Conservation (phyloP, 768 basidiomycete species). For the Trametes cinnabarina region DNA sequence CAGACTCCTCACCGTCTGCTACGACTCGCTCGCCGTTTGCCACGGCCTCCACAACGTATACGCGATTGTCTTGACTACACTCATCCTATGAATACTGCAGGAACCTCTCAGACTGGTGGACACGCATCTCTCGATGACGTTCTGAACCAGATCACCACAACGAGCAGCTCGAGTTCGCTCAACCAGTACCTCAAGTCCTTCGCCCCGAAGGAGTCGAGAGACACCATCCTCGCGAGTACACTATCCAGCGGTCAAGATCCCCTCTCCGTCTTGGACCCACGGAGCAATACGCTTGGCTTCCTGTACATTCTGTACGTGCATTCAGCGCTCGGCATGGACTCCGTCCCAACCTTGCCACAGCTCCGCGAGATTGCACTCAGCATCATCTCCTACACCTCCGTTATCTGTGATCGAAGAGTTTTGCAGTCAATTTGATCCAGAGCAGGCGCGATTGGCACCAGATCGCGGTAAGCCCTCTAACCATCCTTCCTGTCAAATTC, state of each 20-base stretch:
- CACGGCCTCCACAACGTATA: not conserved
- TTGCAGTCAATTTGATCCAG: constrained; percentile 58
- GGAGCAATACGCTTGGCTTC: constrained; percentile 58
- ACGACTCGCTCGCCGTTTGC: not conserved
- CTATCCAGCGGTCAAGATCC: constrained; percentile 68
- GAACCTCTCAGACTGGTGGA: constrained; percentile 2
- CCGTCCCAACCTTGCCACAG: constrained; percentile 34
- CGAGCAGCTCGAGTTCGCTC: not conserved
- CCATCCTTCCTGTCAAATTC: constrained; percentile 2
- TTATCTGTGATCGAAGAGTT: constrained; percentile 51
- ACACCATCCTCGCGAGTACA: constrained; percentile 51
- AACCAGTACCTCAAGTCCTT: constrained; percentile 25
- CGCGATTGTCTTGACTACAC: not conserved
- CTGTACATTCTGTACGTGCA: constrained; percentile 69
- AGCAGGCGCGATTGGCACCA: constrained; percentile 63
- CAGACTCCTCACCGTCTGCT: constrained; percentile 10
- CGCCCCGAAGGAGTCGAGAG: constrained; percentile 56
- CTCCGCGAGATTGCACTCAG: constrained; percentile 53
- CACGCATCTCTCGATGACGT: constrained; percentile 12
- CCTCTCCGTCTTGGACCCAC: constrained; percentile 54
- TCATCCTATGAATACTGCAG: not conserved
- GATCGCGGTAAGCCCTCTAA: constrained; percentile 51
- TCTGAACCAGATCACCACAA: constrained; percentile 7
- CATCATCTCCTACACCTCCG: constrained; percentile 39
- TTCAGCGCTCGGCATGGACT: not conserved